phyloP scores from a whole-genome alignment of 228 moss, liverwort and hornwort genomes.

The Sphagnum magellanicum region DNA sequence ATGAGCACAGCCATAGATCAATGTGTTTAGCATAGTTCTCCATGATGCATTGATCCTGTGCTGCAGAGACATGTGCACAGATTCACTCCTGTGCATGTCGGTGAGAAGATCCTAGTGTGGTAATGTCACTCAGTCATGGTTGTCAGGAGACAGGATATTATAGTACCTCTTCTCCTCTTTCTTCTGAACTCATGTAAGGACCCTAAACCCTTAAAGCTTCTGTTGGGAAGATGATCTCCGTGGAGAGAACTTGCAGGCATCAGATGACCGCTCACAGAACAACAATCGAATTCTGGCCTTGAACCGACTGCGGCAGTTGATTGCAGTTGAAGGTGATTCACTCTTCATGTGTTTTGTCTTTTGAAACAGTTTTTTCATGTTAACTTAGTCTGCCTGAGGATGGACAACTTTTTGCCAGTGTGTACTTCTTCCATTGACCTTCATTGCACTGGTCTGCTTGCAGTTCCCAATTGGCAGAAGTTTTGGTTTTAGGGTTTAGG shows the following conservation, averaged over 20 bases:
- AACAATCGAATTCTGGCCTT: slow-evolving; percentile 73
- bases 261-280: slow-evolving; percentile 91
- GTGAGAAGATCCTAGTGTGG: background rate
- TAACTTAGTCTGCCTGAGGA: no score
- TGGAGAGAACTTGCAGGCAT: slow-evolving; percentile 35
- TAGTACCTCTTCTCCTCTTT: no score
- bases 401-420: no score
- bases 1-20: no score
- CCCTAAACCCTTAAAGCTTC: no score
- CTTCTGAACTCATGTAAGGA: no score
- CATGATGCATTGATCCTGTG: no score
- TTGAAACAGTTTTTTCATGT: no score
- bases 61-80: no score
- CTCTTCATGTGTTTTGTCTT: background rate
- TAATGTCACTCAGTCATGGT: background rate
- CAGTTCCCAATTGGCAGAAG: background rate
- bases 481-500: background rate
- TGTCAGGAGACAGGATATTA: no score
- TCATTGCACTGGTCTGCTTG: background rate
- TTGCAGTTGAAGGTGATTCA: slow-evolving; percentile 68
- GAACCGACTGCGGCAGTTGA: slow-evolving; percentile 73
- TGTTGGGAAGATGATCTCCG: no score
- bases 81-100: background rate
- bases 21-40: no score
- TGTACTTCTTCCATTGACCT: background rate